Evolutionary conservation across 805 yeast genomes (phyloP).

Genomic region (Kodamaea fukazawae): DNA sequence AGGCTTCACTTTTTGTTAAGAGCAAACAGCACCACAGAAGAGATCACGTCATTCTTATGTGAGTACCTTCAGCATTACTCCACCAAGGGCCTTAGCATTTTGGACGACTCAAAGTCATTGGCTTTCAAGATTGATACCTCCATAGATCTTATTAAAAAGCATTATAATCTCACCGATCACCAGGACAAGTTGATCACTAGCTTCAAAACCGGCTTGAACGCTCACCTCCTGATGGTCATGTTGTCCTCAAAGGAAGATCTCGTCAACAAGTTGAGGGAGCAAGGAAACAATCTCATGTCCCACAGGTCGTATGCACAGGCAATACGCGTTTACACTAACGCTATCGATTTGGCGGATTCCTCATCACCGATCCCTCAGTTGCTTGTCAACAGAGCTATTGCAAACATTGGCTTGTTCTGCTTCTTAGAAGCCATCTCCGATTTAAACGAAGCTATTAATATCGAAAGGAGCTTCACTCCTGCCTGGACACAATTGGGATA

Average conservation of each 20-base stretch:
- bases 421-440: constrained; percentile 39
- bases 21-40: constrained; percentile 1
- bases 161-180: neutral
- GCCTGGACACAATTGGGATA: constrained; percentile 46
- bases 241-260: neutral
- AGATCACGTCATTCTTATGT: neutral
- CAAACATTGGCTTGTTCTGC: constrained; percentile 40
- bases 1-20: constrained; percentile 18
- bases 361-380: constrained; percentile 28
- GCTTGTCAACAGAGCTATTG: constrained; percentile 38
- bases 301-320: constrained; percentile 39
- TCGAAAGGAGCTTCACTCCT: constrained; percentile 35
- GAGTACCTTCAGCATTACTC: neutral
- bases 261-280: constrained; percentile 29
- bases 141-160: constrained; percentile 4
- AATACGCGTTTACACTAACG: constrained; percentile 36
- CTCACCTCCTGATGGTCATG: neutral
- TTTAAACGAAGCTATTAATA: constrained; percentile 29
- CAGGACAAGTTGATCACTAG: too few species aligned
- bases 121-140: constrained; percentile 6
- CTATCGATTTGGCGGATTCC: constrained; percentile 18
- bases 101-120: constrained; percentile 3
- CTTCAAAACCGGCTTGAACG: neutral
- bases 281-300: constrained; percentile 40
- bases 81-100: constrained; percentile 1